phyloP scores from a whole-genome alignment of 345 rosid genomes.

The Arabidopsis suecica region DNA sequence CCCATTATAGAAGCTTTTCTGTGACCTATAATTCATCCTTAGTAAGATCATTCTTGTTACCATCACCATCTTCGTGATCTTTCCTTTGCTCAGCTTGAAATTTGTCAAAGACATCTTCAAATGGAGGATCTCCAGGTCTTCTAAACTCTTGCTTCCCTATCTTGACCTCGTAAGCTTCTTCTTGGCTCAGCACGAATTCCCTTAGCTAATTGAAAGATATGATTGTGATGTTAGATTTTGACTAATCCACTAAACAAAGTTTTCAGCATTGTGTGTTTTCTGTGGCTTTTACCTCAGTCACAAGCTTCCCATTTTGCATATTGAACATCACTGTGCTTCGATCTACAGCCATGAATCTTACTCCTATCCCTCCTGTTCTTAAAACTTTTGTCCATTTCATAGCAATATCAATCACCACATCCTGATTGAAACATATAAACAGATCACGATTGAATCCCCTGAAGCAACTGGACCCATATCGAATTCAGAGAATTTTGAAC shows the following conservation, averaged over 20 bases:
- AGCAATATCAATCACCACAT: constrained; percentile 66
- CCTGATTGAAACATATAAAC: constrained; percentile 49
- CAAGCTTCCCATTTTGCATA: constrained; percentile 63
- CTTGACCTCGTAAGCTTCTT: constrained; percentile 87
- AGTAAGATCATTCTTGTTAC: constrained; percentile 32
- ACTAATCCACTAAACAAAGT: not conserved
- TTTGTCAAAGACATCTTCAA: constrained; percentile 62
- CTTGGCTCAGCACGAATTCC: constrained; percentile 76
- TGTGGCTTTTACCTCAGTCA: constrained; percentile 56
- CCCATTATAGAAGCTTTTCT: not conserved
- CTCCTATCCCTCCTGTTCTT: constrained; percentile 76
- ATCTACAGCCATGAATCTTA: constrained; percentile 76
- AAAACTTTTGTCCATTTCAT: constrained; percentile 76
- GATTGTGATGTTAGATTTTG: not conserved
- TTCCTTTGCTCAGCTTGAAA: constrained; percentile 45
- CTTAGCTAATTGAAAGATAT: constrained; percentile 56
- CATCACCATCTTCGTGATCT: constrained; percentile 13
- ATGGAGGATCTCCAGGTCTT: constrained; percentile 85
- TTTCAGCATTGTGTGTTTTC: not conserved
- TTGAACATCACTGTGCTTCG: constrained; percentile 82
- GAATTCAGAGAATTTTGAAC: not conserved
- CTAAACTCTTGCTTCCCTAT: constrained; percentile 75
- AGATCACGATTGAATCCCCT: not conserved
- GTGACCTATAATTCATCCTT: constrained; percentile 66
- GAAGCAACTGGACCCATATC: not conserved